Base-by-base conservation (phyloP, 805 yeast species). In the Cephaloascus fragrans region DNA sequence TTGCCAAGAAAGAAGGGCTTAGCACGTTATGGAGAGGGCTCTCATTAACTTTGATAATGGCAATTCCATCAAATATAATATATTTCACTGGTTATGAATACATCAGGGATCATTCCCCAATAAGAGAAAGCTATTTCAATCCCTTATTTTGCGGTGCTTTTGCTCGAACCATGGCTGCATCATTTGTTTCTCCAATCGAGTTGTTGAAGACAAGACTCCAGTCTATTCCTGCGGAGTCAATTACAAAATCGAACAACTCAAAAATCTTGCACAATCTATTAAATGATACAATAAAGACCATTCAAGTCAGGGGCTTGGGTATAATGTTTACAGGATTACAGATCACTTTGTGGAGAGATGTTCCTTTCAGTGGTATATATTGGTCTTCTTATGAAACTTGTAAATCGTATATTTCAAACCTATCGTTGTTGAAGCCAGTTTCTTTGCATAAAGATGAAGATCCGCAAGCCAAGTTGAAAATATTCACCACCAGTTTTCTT, bases 311-410 rank as follows among this genome's bases (percentile, higher is more conserved):
- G 12, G 98, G 98, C 0, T 43, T 73, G 2, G 56, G 61, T 2
- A 71, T 87, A 0, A 56, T 93, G 16, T 93, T 88, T 69, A 80
- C 81, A 40, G 98, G 98, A 0, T 63, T 93, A 18, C 78, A 83
- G 32, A 70, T 93, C 32, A 93, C 98, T 0, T 67, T 93, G 14
- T 90, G 96, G 96, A 71, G 98, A 59, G 98, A 93, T 56, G 97
- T 90, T 0, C 98, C 98, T 1, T 93, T 93, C 56, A 82, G 94
- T 44, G 97, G 95, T 1, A 79, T 90, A 2, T 93, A 93, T 59
- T 93, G 98, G 98, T 75, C 86, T 9, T 72, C 82, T 4, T 87
- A 89, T 50, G 97, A 89, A 44, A 39, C 34, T 33, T 67, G 49
- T 52, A 66, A 66, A 44, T 43, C 38, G 15, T 16, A 31, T 6